Base-by-base conservation (phyloP, 805 yeast genomes). In the Starmerella apicola region DNA sequence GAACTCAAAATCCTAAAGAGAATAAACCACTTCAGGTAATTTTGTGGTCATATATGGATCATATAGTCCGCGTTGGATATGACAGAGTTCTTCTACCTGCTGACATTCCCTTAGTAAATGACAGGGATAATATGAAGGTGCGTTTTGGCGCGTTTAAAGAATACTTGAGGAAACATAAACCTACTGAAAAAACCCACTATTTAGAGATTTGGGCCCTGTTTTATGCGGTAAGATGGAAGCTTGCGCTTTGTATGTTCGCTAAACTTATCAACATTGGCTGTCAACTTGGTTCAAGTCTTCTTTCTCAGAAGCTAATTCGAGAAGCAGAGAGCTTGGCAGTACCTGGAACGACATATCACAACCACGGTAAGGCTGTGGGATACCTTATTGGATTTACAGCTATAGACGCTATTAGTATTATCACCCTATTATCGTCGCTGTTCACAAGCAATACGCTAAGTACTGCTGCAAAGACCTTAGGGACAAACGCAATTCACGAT, bases 401-500 rank as follows among this genome's bases (percentile, higher is more conserved):
- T 1, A 60, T 85, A 58, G 70, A 79, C 48, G 49, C 71, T 16
- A 22, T 65, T 1, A 57, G 65, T 38, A 71, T 76, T 32, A 30
- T 71, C 5, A 48, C 61, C 32, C 63, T 75, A 38, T 75, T 81
- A 39, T 78, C 74, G 48, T 74, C 68, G 45, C 78, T 81, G 57
- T 76, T 76, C 51, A 61, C 62, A 26, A 62, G 81, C 6, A 66
- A 72, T 58, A 58, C 73, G 48, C 68, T 72, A 13, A 94, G 94
- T 48, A 80, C 78, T 17, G 74, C 76, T 54, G 72, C 71, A 3
- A 76, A 81, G 53, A 76, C 85, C 0, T 70, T 79, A 1, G 59
- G 83, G 44, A 80, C 82, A 13, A 78, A 78, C 45, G 74, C 78
- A 10, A 65, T 82, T 18, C 66, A 81, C 44, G 72, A 71, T 39